Percentiles rank a stretch among this genome's conserved stretches.
Evolutionary conservation across 2,329 filamentous ascomycete species (phyloP).

Genomic region (Thermomyces lanuginosus): DNA sequence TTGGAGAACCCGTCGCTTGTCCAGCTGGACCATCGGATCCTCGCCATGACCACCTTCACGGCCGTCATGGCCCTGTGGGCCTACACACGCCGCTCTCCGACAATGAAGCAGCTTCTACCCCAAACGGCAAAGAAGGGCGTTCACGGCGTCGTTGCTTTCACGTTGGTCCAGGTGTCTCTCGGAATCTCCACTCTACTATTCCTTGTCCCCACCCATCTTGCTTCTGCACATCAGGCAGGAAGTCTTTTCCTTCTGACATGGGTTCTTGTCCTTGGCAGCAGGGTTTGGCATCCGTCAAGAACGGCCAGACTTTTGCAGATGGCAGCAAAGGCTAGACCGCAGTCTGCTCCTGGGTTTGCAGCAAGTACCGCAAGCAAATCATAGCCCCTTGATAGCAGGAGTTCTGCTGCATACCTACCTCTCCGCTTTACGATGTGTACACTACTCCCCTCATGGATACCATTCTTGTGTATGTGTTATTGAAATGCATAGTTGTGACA

Average conservation of each 20-base stretch:
- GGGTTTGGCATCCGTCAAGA: slow-evolving; percentile 55
- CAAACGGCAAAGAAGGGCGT: slow-evolving; percentile 50
- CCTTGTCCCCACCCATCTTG: slow-evolving; percentile 75
- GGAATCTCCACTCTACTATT: slow-evolving; percentile 88
- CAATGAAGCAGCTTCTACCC: slow-evolving; percentile 44
- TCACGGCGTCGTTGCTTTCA: slow-evolving; percentile 67
- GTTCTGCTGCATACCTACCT: not conserved
- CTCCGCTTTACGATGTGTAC: slow-evolving; percentile 4
- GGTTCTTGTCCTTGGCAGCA: slow-evolving; percentile 60
- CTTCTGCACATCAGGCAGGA: slow-evolving; percentile 84
- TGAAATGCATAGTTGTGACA: too few relatives aligned
- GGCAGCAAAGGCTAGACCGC: slow-evolving; percentile 21
- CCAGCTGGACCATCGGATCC: slow-evolving; percentile 84
- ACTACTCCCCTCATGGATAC: slow-evolving; percentile 7
- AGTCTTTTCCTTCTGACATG: slow-evolving; percentile 71
- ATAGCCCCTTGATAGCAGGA: slow-evolving; percentile 5
- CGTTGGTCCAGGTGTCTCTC: slow-evolving; percentile 62
- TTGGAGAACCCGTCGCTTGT: slow-evolving; percentile 93
- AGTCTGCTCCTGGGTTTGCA: slow-evolving; percentile 12
- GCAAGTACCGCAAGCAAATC: slow-evolving; percentile 11
- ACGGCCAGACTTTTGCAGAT: slow-evolving; percentile 42
- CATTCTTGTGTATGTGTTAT: not conserved
- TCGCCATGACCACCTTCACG: slow-evolving; percentile 78
- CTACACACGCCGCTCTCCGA: slow-evolving; percentile 55
- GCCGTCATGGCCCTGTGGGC: slow-evolving; percentile 62